Conservation (phyloP, 164 flowering plant species). For the Stephania yunnanensis region DNA sequence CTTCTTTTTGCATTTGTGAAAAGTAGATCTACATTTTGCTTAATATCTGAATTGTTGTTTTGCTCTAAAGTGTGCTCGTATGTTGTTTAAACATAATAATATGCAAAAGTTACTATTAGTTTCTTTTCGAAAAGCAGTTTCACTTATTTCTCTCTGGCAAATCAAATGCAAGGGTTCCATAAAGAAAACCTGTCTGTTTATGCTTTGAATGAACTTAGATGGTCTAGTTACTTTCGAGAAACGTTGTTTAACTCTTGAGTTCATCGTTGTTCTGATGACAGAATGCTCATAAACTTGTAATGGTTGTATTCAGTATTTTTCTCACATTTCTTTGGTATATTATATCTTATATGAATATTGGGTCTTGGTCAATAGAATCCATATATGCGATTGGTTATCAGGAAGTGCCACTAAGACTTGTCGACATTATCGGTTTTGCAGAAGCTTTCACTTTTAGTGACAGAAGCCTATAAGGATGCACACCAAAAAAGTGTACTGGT, state of each 20-base stretch:
- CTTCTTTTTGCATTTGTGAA: neutral
- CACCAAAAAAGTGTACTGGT: constrained; percentile 96
- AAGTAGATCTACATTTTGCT: neutral
- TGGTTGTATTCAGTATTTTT: neutral
- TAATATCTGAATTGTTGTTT: neutral
- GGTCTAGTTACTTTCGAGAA: neutral
- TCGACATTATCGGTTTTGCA: constrained; percentile 22
- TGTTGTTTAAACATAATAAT: neutral
- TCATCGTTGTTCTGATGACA: neutral
- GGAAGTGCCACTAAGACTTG: neutral
- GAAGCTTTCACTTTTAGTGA: constrained; percentile 75
- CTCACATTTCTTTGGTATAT: neutral
- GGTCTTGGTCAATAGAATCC: neutral
- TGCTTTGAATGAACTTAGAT: neutral
- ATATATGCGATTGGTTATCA: neutral
- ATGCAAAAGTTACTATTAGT: no score
- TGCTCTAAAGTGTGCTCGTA: neutral
- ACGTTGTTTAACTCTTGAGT: neutral
- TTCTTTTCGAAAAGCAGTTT: no score
- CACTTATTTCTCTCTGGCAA: neutral
- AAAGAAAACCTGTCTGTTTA: neutral
- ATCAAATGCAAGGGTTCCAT: neutral
- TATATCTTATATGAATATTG: neutral
- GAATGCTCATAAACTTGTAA: neutral
- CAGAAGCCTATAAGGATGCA: constrained; percentile 92